phyloP scores from a whole-genome alignment of 1,284 basidiomycete species.

The Wolfiporia cocos region DNA sequence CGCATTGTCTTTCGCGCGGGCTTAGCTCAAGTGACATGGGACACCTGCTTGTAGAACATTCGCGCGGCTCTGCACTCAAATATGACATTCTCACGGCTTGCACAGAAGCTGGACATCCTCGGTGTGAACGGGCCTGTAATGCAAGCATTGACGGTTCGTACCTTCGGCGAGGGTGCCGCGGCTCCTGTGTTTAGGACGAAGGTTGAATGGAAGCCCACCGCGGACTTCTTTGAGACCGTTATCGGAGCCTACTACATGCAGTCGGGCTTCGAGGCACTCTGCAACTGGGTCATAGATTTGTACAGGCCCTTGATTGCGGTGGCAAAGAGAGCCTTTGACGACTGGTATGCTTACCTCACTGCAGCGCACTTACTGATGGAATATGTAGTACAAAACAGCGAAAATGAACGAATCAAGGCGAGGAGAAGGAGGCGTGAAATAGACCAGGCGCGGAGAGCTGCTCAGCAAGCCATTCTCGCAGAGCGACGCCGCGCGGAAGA shows the following conservation, averaged over 20 bases:
- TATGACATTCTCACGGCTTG: constrained; percentile 24
- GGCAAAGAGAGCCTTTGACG: constrained; percentile 12
- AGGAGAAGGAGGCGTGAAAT: neutral
- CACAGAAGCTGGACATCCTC: constrained; percentile 26
- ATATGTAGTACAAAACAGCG: neutral
- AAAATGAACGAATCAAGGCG: neutral
- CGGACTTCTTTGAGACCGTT: constrained; percentile 28
- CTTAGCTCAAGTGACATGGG: too few relatives aligned
- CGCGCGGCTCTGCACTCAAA: constrained; percentile 24
- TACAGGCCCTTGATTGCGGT: constrained; percentile 20
- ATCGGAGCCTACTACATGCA: constrained; percentile 26
- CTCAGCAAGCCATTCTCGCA: too few relatives aligned
- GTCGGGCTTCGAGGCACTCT: constrained; percentile 21
- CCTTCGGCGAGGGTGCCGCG: constrained; percentile 20
- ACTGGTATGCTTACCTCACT: constrained; percentile 10
- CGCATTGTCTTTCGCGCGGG: too few relatives aligned
- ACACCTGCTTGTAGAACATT: too few relatives aligned
- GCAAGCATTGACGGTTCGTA: constrained; percentile 16
- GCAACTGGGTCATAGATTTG: constrained; percentile 20
- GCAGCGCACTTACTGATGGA: neutral
- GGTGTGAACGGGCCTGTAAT: constrained; percentile 20
- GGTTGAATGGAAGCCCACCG: constrained; percentile 21
- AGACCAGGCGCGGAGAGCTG: too few relatives aligned
- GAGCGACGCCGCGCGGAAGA: too few relatives aligned
- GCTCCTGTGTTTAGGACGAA: constrained; percentile 11